Evolutionary conservation across 257 asterid species (phyloP).

Genomic region (Solanum chilense): DNA sequence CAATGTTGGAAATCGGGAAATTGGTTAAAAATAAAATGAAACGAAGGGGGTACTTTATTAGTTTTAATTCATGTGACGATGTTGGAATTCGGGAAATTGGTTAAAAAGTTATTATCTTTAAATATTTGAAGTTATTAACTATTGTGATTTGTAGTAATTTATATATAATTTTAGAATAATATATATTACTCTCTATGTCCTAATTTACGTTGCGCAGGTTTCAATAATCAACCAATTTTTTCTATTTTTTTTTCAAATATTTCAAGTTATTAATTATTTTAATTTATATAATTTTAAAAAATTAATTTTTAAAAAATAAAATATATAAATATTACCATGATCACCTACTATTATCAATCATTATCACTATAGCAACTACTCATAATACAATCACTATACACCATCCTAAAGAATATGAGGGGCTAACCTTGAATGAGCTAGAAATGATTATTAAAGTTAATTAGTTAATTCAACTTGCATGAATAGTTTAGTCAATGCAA

Average conservation of each 20-base stretch:
- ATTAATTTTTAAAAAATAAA: too few species aligned
- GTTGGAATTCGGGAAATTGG: too few species aligned
- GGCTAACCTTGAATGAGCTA: not conserved
- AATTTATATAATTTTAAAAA: too few species aligned
- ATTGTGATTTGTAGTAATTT: not conserved
- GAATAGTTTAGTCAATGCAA: not conserved
- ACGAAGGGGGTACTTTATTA: too few species aligned
- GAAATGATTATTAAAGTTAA: not conserved
- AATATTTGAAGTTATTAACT: too few species aligned
- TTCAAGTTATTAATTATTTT: too few species aligned
- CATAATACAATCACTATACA: not conserved
- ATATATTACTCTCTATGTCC: not conserved
- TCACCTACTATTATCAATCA: not conserved
- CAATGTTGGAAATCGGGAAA: too few species aligned
- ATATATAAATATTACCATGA: not conserved
- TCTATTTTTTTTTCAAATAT: not conserved
- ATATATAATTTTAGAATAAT: too few species aligned
- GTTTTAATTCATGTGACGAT: too few species aligned
- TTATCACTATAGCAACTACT: not conserved
- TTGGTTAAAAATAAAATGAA: too few species aligned
- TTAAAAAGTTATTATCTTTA: too few species aligned
- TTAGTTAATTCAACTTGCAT: not conserved
- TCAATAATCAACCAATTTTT: not conserved
- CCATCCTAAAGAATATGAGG: not conserved
- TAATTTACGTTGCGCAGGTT: not conserved